Evolutionary conservation across 305 asterid genomes (phyloP).

Genomic region (Stenogyne calaminthoides): DNA sequence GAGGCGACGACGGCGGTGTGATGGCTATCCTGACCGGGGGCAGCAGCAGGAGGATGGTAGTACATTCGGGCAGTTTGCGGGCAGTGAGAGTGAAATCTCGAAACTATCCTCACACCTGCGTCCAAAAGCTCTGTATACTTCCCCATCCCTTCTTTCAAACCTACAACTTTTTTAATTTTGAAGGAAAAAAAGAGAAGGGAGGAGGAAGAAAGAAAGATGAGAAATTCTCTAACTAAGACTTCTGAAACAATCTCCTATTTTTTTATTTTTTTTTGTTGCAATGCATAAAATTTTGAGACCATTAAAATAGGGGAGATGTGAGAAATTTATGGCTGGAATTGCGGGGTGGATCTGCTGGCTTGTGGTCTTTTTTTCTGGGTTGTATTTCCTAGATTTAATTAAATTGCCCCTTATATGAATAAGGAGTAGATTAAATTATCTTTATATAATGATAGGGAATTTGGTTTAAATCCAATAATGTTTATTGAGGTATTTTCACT

Average conservation of each 20-base stretch:
- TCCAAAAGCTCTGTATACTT: slow-evolving; percentile 66
- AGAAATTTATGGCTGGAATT: slow-evolving; percentile 20
- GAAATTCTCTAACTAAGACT: background rate
- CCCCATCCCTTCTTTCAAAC: slow-evolving; percentile 38
- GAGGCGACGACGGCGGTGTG: background rate
- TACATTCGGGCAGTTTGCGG: slow-evolving; percentile 88
- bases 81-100: slow-evolving; percentile 91
- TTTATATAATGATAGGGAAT: too few species aligned
- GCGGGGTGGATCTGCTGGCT: slow-evolving; percentile 29
- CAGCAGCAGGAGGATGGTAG: slow-evolving; percentile 66
- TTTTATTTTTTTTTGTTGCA: background rate
- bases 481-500: too few species aligned
- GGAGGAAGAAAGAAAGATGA: background rate
- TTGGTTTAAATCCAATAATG: too few species aligned
- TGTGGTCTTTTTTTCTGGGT: background rate
- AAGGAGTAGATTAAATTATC: too few species aligned
- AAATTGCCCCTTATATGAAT: background rate
- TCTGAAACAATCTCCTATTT: slow-evolving; percentile 37
- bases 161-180: background rate
- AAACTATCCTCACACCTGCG: slow-evolving; percentile 55
- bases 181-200: background rate
- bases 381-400: background rate
- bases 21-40: slow-evolving; percentile 18
- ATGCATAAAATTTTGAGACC: slow-evolving; percentile 28
- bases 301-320: slow-evolving; percentile 25